phyloP scores from a whole-genome alignment of 164 flowering plant species.

The Hamamelis virginiana region DNA sequence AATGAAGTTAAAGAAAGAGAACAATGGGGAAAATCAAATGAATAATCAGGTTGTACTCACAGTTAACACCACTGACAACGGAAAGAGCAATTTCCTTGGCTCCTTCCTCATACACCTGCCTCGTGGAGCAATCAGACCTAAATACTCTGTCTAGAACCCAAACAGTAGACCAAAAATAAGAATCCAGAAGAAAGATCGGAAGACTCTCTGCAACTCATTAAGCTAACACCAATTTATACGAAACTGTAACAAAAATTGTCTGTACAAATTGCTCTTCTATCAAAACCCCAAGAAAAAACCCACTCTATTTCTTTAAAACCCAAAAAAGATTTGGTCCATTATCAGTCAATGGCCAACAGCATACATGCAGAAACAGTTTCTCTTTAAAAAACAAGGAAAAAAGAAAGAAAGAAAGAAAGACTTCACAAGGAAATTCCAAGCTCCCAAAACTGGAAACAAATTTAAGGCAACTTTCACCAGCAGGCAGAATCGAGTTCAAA shows the following conservation, averaged over 20 bases:
- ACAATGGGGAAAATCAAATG: background rate
- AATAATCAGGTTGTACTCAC: slow-evolving; percentile 40
- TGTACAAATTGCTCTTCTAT: slow-evolving; percentile 6
- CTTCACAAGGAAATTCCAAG: background rate
- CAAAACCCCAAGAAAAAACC: background rate
- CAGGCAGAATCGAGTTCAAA: background rate
- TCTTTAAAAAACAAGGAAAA: too few species aligned
- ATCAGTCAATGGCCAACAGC: background rate
- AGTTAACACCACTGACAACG: slow-evolving; percentile 84
- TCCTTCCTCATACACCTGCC: slow-evolving; percentile 79
- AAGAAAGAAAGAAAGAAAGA: background rate
- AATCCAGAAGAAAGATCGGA: background rate
- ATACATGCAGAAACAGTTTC: background rate
- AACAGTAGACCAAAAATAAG: background rate
- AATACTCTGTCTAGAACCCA: slow-evolving; percentile 69
- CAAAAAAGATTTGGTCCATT: background rate
- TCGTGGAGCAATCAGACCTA: slow-evolving; percentile 56
- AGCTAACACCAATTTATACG: background rate
- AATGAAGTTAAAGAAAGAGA: background rate
- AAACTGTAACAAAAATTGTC: background rate
- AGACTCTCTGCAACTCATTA: background rate
- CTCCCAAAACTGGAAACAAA: background rate
- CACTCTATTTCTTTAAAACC: background rate
- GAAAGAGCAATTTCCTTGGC: slow-evolving; percentile 88
- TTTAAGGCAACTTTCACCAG: background rate